These are phyloP conservation scores for Heterobasidion irregulare DNA, from an alignment of 1,284 basidiomycete species.

Conservation along the genomic window DNA sequence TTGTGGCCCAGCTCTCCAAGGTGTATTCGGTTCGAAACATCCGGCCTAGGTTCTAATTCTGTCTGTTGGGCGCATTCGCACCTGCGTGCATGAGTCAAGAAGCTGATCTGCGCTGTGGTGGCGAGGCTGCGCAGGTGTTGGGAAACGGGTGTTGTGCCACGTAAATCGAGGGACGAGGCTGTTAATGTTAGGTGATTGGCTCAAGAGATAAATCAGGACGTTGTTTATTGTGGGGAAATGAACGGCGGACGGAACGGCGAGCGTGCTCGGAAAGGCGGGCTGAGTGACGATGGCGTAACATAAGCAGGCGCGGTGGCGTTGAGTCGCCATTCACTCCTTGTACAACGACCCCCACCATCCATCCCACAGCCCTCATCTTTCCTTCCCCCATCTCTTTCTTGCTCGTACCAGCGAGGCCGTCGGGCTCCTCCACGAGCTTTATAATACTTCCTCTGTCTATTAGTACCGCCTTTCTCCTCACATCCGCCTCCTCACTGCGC, in stretches of 20 bases:
- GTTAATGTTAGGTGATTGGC: too few relatives aligned
- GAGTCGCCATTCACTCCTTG: not conserved
- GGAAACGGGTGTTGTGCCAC: too few relatives aligned
- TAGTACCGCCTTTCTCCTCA: not conserved
- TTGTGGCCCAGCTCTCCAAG: too few relatives aligned
- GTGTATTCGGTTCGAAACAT: conserved; percentile 10
- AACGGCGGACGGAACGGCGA: too few relatives aligned
- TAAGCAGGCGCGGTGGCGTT: not conserved
- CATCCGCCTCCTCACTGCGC: not conserved
- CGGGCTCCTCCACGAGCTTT: not conserved
- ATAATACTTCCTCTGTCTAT: not conserved
- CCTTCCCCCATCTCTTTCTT: not conserved
- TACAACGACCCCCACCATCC: not conserved
- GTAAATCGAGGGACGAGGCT: too few relatives aligned
- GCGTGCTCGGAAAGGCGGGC: not conserved
- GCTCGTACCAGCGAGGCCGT: not conserved
- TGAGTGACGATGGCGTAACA: not conserved
- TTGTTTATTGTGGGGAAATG: too few relatives aligned
- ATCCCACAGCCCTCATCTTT: not conserved
- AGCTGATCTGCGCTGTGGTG: too few relatives aligned
- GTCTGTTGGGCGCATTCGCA: not conserved
- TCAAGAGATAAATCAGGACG: too few relatives aligned
- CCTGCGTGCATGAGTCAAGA: not conserved
- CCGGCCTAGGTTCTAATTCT: not conserved
- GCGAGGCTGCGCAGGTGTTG: too few relatives aligned